Evolutionary conservation across 75 land plant genomes (phyloP).

Genomic region (Pinus albicaulis): DNA sequence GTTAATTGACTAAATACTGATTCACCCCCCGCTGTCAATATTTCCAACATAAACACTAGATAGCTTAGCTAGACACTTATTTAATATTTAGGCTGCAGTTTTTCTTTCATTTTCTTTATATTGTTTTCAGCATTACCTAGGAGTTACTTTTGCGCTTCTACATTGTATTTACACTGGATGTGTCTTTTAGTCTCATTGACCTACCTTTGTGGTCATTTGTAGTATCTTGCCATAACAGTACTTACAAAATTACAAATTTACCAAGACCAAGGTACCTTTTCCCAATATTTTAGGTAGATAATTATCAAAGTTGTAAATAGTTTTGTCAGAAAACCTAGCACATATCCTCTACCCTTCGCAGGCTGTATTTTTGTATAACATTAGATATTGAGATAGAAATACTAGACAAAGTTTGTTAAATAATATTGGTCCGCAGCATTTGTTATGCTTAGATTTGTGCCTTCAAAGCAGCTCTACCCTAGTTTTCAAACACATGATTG

Average conservation of each 20-base stretch:
- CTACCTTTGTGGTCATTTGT: too few species aligned
- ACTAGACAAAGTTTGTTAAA: neutral
- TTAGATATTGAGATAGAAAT: neutral
- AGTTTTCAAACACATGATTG: neutral
- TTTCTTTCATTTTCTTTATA: too few species aligned
- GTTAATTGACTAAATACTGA: too few species aligned
- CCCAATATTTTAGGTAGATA: neutral
- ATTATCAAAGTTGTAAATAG: neutral
- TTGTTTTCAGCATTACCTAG: too few species aligned
- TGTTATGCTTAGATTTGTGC: neutral
- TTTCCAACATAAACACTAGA: too few species aligned
- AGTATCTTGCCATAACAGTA: too few species aligned
- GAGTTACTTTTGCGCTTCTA: too few species aligned
- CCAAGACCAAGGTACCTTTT: neutral
- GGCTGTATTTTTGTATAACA: neutral
- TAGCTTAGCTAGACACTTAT: too few species aligned
- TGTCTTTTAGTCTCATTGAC: too few species aligned
- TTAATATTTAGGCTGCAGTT: too few species aligned
- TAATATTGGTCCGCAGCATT: neutral
- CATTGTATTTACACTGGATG: too few species aligned
- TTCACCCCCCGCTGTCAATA: too few species aligned
- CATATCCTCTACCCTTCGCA: neutral
- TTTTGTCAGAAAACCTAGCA: neutral
- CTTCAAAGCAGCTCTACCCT: neutral
- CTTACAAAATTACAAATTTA: slow-evolving; percentile 1